Conservation (phyloP, 805 yeast species). For the Saccharomyces mikatae region DNA sequence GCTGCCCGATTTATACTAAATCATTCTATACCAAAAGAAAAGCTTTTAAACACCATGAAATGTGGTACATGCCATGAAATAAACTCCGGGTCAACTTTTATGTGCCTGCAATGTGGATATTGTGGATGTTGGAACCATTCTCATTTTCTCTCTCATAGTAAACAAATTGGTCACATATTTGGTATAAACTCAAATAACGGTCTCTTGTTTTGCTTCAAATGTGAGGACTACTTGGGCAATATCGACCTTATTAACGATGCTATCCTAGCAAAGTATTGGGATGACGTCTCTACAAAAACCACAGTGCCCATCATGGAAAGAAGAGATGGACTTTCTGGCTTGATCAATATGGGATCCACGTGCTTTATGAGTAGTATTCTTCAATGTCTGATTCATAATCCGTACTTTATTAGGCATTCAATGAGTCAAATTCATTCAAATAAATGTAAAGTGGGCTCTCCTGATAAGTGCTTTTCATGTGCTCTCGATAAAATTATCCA, state of each 20-base stretch:
- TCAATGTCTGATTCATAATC: conserved; percentile 86
- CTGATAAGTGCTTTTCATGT: conserved; percentile 63
- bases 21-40: conserved; percentile 15
- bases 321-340: conserved; percentile 75
- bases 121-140: conserved; percentile 55
- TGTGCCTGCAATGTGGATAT: conserved; percentile 73
- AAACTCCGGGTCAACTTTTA: conserved; percentile 34
- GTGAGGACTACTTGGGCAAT: conserved; percentile 65
- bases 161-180: conserved; percentile 42
- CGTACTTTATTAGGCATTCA: conserved; percentile 70
- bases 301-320: conserved; percentile 36
- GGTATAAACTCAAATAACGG: conserved; percentile 66
- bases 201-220: conserved; percentile 67
- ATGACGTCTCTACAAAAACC: conserved; percentile 16
- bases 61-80: conserved; percentile 27
- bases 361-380: conserved; percentile 93
- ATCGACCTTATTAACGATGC: conserved; percentile 33
- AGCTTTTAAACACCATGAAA: conserved; percentile 17
- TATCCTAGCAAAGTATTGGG: conserved; percentile 22
- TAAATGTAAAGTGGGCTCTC: conserved; percentile 23
- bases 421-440: conserved; percentile 37
- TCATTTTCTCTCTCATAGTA: conserved; percentile 43
- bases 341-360: conserved; percentile 92
- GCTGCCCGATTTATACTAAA: conserved; percentile 20
- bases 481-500: conserved; percentile 71